Conservation (phyloP, 2,329 filamentous ascomycete species). For the Sclerotinia borealis region DNA sequence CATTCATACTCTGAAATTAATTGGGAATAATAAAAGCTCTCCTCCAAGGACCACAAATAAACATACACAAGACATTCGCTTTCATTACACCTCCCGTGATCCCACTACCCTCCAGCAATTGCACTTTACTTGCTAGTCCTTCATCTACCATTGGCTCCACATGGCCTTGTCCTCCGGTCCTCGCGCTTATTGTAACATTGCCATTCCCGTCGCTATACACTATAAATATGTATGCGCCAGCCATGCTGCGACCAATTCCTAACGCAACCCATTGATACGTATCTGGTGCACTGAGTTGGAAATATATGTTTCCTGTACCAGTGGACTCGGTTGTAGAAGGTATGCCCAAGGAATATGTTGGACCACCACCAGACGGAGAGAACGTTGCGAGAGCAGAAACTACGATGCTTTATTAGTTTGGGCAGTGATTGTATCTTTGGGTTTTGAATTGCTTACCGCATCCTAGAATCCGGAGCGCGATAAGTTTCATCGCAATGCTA, state of each 20-base stretch:
- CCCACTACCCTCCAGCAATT: conserved; percentile 47
- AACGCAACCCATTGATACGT: conserved; percentile 49
- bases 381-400: background rate
- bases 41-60: too few relatives aligned
- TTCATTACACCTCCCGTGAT: conserved; percentile 46
- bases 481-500: background rate
- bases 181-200: conserved; percentile 50
- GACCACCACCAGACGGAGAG: conserved; percentile 5
- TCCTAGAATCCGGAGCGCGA: background rate
- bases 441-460: background rate
- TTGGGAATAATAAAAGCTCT: background rate
- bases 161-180: conserved; percentile 38
- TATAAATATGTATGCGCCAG: conserved; percentile 52
- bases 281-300: conserved; percentile 49
- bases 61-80: conserved; percentile 49
- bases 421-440: background rate
- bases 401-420: background rate
- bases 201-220: conserved; percentile 47
- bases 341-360: conserved; percentile 23
- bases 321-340: conserved; percentile 11
- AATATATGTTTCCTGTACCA: conserved; percentile 45
- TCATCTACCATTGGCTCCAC: conserved; percentile 39
- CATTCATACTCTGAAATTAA: background rate
- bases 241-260: conserved; percentile 50
- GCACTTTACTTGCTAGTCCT: conserved; percentile 33